Evolutionary conservation across 306 rosid genomes (phyloP).

Genomic region (Aeschynomene evenia): DNA sequence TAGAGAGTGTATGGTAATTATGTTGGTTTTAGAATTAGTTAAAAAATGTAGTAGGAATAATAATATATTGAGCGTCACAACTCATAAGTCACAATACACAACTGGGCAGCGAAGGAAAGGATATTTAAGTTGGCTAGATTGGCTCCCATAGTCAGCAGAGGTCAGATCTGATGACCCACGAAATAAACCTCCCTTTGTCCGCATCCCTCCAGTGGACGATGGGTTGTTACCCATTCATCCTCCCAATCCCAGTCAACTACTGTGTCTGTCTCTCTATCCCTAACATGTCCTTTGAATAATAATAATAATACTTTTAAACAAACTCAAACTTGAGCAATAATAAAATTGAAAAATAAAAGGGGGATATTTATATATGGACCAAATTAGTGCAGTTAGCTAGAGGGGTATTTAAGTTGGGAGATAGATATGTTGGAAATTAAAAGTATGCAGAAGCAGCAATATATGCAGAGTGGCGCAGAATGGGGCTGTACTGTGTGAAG

Average conservation of each 20-base stretch:
- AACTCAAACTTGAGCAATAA: conserved; percentile 17
- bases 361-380: conserved; percentile 25
- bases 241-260: conserved; percentile 19
- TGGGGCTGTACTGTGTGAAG: conserved; percentile 55
- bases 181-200: conserved; percentile 31
- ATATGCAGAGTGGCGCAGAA: conserved; percentile 50
- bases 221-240: conserved; percentile 49
- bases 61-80: conserved; percentile 24
- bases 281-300: not conserved
- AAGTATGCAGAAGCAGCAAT: not conserved
- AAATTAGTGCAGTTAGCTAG: conserved; percentile 24
- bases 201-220: conserved; percentile 36
- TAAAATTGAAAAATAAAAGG: not conserved
- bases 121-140: conserved; percentile 34
- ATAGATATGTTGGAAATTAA: conserved; percentile 18
- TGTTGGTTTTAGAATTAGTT: not conserved
- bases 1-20: conserved; percentile 16
- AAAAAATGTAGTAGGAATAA: no score
- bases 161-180: conserved; percentile 42
- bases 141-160: conserved; percentile 31
- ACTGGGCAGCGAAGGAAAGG: conserved; percentile 26
- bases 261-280: no score
- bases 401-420: conserved; percentile 24
- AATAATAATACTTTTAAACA: conserved; percentile 36
- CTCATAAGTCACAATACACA: not conserved